Evolutionary conservation across 495 filamentous ascomycete genomes (phyloP).

Genomic region (Bombardia bombarda): DNA sequence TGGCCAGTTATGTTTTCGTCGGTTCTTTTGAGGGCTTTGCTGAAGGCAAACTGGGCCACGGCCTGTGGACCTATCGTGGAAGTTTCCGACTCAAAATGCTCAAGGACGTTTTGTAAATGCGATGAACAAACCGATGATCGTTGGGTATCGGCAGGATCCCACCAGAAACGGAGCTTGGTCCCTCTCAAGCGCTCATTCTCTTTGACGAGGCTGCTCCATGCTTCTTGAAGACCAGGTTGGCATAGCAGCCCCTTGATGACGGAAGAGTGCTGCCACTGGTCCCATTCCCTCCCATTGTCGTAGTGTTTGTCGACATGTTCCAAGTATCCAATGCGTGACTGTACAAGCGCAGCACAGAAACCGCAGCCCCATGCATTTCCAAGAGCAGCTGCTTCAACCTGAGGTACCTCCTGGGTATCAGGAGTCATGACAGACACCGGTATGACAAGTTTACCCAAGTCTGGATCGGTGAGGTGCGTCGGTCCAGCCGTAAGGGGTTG

Average conservation of each 20-base stretch:
- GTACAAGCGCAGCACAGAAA: slow-evolving; percentile 12
- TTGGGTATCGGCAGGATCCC: slow-evolving; percentile 10
- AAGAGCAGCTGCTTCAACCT: no score
- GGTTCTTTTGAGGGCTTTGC: no score
- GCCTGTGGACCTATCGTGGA: no score
- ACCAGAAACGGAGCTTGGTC: slow-evolving; percentile 9
- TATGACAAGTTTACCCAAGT: no score
- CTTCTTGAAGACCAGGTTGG: slow-evolving; percentile 10
- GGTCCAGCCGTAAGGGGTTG: no score
- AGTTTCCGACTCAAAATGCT: no score
- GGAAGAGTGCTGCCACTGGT: slow-evolving; percentile 15
- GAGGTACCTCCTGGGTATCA: no score
- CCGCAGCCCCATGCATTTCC: slow-evolving; percentile 21
- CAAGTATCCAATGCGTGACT: slow-evolving; percentile 11
- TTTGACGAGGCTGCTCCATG: slow-evolving; percentile 11
- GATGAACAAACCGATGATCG: slow-evolving; percentile 1
- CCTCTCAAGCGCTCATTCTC: slow-evolving; percentile 7
- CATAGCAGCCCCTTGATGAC: slow-evolving; percentile 18
- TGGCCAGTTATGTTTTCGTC: no score
- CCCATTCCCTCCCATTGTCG: slow-evolving; percentile 12
- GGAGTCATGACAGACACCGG: no score
- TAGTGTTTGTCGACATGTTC: slow-evolving; percentile 17
- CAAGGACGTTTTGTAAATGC: no score
- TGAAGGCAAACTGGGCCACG: no score
- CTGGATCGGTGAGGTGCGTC: no score